Conservation (phyloP, 768 basidiomycete genomes). For the Suillus luteus region DNA sequence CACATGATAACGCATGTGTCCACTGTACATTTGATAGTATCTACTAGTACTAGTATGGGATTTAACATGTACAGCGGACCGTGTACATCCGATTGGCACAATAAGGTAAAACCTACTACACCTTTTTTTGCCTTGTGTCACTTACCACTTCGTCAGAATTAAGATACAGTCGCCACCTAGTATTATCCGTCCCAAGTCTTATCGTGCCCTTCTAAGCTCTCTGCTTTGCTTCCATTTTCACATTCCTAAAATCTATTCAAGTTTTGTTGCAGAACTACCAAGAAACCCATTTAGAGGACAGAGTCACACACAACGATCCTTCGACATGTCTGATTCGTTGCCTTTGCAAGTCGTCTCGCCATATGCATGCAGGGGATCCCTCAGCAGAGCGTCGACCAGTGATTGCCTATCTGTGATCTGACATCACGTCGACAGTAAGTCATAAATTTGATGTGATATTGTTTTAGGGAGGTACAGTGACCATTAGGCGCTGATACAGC, state of each 20-base stretch:
- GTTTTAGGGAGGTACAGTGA: not conserved
- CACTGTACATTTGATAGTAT: too few relatives aligned
- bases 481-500: not conserved
- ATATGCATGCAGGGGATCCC: not conserved
- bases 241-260: not conserved
- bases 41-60: not conserved
- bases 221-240: not conserved
- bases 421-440: not conserved
- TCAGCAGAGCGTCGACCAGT: not conserved
- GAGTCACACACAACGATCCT: not conserved
- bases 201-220: not conserved
- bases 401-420: not conserved
- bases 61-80: not conserved
- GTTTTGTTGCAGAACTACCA: not conserved
- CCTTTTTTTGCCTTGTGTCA: not conserved
- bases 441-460: not conserved
- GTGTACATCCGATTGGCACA: slow-evolving; percentile 1
- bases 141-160: not conserved
- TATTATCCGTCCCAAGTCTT: not conserved
- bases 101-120: not conserved
- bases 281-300: not conserved
- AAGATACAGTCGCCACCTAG: not conserved
- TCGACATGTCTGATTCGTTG: not conserved
- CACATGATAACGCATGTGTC: not conserved
- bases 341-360: not conserved